Conservation (phyloP, 352 stramenopile species). For the Globisporangium echinulatum region DNA sequence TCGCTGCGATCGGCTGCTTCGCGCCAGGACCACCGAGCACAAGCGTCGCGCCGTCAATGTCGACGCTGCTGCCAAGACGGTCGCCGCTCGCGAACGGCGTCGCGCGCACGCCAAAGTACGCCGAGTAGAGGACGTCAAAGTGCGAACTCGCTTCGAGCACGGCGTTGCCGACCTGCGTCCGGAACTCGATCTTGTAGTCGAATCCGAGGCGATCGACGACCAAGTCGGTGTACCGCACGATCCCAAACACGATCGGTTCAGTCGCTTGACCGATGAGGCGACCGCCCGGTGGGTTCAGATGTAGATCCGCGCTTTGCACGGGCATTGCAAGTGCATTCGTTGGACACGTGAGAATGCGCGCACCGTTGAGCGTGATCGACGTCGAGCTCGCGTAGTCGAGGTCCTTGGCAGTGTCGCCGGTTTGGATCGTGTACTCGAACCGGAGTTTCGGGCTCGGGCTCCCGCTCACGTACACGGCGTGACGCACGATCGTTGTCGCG, state of each 20-base stretch:
- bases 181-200: slow-evolving; percentile 60
- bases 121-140: slow-evolving; percentile 71
- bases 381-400: slow-evolving; percentile 61
- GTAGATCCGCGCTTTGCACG: slow-evolving; percentile 54
- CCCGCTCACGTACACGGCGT: slow-evolving; percentile 50
- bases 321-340: slow-evolving; percentile 22
- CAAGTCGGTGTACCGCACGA: slow-evolving; percentile 57
- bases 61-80: slow-evolving; percentile 51
- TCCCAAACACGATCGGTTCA: slow-evolving; percentile 54
- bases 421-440: slow-evolving; percentile 75
- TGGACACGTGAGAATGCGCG: slow-evolving; percentile 63
- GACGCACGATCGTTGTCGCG: slow-evolving; percentile 43
- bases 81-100: slow-evolving; percentile 52
- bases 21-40: slow-evolving; percentile 59
- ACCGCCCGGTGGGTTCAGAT: slow-evolving; percentile 72
- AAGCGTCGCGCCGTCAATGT: slow-evolving; percentile 58
- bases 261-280: slow-evolving; percentile 29
- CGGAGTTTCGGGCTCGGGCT: slow-evolving; percentile 38
- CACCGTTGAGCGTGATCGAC: slow-evolving; percentile 57
- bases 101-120: slow-evolving; percentile 60
- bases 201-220: slow-evolving; percentile 68
- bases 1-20: slow-evolving; percentile 47
- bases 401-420: slow-evolving; percentile 51
- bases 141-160: slow-evolving; percentile 38
- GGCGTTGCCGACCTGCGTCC: slow-evolving; percentile 27